These are phyloP conservation scores for Blastomyces emzantsi DNA, from an alignment of 2,329 filamentous ascomycete species.

Conservation along the genomic window DNA sequence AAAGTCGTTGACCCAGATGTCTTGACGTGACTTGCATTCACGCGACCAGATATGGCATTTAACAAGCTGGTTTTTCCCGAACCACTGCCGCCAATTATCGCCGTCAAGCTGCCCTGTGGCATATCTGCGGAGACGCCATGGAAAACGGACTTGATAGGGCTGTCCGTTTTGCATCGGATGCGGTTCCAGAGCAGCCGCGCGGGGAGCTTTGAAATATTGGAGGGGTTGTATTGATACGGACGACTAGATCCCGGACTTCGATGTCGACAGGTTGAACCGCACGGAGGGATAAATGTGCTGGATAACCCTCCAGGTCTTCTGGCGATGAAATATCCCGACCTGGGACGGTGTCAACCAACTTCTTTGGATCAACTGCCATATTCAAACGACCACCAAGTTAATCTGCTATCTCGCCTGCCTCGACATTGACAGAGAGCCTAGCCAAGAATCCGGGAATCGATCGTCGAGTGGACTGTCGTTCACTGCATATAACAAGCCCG, in stretches of 20 bases:
- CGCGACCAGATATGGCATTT: slow-evolving; percentile 61
- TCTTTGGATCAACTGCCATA: slow-evolving; percentile 6
- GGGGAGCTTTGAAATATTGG: slow-evolving; percentile 28
- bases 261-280: slow-evolving; percentile 35
- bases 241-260: slow-evolving; percentile 26
- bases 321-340: slow-evolving; percentile 10
- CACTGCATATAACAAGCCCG: neutral
- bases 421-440: neutral
- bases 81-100: slow-evolving; percentile 66
- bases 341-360: slow-evolving; percentile 13
- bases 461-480: neutral
- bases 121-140: slow-evolving; percentile 56
- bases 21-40: slow-evolving; percentile 47
- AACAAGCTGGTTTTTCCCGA: slow-evolving; percentile 64
- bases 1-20: slow-evolving; percentile 50
- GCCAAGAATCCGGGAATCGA: neutral
- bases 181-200: slow-evolving; percentile 25
- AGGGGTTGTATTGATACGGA: slow-evolving; percentile 27
- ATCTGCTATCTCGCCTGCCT: neutral
- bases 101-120: slow-evolving; percentile 57
- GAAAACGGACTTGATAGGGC: slow-evolving; percentile 44
- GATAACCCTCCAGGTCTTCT: neutral
- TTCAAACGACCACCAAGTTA: neutral
- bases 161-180: slow-evolving; percentile 23
- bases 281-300: slow-evolving; percentile 30